A percentile compares a stretch with the other conserved stretches of the same genome.
Evolutionary conservation across 2,329 filamentous ascomycete species (phyloP).

Genomic region (Neonectria hederae): DNA sequence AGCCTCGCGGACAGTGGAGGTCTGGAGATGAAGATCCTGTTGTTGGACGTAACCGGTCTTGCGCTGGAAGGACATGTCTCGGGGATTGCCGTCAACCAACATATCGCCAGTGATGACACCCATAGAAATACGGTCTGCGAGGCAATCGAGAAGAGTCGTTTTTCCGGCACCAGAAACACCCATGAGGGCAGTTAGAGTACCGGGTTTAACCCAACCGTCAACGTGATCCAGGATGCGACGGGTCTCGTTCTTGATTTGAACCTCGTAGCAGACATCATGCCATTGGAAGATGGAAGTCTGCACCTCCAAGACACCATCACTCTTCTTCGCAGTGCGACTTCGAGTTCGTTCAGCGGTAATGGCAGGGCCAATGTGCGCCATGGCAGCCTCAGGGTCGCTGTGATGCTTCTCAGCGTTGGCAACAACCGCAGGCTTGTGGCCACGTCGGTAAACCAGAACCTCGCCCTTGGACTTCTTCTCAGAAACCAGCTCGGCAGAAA

Average conservation of each 20-base stretch:
- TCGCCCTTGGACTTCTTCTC: conserved; percentile 79
- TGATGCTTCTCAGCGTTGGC: conserved; percentile 69
- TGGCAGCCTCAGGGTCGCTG: conserved; percentile 66
- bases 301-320: conserved; percentile 54
- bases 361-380: conserved; percentile 59
- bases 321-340: conserved; percentile 49
- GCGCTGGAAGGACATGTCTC: conserved; percentile 86
- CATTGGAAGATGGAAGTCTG: conserved; percentile 87
- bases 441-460: conserved; percentile 77
- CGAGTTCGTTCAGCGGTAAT: conserved; percentile 56
- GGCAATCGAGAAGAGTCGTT: conserved; percentile 86
- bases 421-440: conserved; percentile 68
- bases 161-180: conserved; percentile 94
- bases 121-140: conserved; percentile 88
- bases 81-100: conserved; percentile 70
- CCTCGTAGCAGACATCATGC: conserved; percentile 80
- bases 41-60: conserved; percentile 94
- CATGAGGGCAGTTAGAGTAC: conserved; percentile 90
- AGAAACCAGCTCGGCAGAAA: conserved; percentile 72
- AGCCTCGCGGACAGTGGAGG: conserved; percentile 87
- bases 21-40: conserved; percentile 87
- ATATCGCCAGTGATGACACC: conserved; percentile 89
- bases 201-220: conserved; percentile 93
- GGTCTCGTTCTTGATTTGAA: conserved; percentile 80
- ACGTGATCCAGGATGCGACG: conserved; percentile 85